phyloP scores from a whole-genome alignment of 352 stramenopile genomes.

The Pythium plurisporium region DNA sequence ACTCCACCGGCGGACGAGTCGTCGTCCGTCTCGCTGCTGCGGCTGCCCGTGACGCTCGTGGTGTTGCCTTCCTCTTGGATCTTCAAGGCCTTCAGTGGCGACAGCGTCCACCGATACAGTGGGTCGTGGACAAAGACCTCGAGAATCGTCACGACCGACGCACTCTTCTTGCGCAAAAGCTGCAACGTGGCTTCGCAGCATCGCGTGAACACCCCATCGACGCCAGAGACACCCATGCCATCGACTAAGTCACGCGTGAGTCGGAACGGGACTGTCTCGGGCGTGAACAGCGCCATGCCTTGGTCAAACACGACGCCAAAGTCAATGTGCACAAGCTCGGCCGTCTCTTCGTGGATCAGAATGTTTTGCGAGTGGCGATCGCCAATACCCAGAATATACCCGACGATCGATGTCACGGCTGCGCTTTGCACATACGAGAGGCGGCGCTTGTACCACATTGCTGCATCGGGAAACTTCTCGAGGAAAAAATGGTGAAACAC shows the following conservation, averaged over 20 bases:
- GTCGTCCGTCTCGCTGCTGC: slow-evolving; percentile 21
- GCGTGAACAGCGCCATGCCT: slow-evolving; percentile 89
- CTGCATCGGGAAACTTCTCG: slow-evolving; percentile 93
- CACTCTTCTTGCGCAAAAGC: slow-evolving; percentile 90
- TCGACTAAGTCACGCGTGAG: slow-evolving; percentile 99
- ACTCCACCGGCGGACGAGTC: slow-evolving; percentile 7
- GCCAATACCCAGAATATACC: slow-evolving; percentile 95
- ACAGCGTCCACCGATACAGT: slow-evolving; percentile 98
- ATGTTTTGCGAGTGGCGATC: slow-evolving; percentile 99
- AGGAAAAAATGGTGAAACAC: slow-evolving; percentile 98
- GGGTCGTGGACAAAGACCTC: slow-evolving; percentile 99
- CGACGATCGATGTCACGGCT: slow-evolving; percentile 97
- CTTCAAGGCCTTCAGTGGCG: slow-evolving; percentile 81
- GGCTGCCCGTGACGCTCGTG: neutral
- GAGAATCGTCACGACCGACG: slow-evolving; percentile 96
- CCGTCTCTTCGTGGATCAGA: slow-evolving; percentile 95
- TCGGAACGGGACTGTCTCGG: slow-evolving; percentile 99
- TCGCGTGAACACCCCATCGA: slow-evolving; percentile 94
- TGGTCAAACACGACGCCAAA: slow-evolving; percentile 99
- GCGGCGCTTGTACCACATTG: slow-evolving; percentile 92
- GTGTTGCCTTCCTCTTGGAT: slow-evolving; percentile 66
- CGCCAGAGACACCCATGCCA: slow-evolving; percentile 96
- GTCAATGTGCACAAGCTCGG: slow-evolving; percentile 99
- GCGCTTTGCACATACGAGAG: slow-evolving; percentile 94
- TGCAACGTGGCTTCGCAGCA: slow-evolving; percentile 93